Conservation (phyloP, 129 eudicot species). For the Flaveria robusta region DNA sequence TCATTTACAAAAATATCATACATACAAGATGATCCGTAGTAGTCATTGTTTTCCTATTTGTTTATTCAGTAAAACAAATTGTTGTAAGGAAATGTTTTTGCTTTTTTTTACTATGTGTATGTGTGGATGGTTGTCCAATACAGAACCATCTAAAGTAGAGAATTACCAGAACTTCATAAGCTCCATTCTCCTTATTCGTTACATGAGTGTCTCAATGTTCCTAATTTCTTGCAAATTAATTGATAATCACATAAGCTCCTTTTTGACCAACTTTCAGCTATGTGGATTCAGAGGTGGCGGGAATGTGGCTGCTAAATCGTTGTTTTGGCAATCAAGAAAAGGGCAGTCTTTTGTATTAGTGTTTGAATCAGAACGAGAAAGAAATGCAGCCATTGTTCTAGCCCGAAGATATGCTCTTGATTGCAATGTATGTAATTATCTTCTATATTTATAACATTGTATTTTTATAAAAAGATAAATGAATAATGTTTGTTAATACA, state of each 20-base stretch:
- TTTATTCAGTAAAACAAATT: too few relatives aligned
- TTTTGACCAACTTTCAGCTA: conserved; percentile 49
- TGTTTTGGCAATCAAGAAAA: conserved; percentile 94
- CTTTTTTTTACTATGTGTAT: neutral
- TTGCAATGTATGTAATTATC: conserved; percentile 63
- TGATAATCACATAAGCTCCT: neutral
- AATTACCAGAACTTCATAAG: neutral
- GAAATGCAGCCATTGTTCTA: conserved; percentile 77
- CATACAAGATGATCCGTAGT: neutral
- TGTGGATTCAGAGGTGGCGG: conserved; percentile 98
- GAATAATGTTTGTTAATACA: neutral
- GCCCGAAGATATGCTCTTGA: conserved; percentile 87
- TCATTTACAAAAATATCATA: neutral
- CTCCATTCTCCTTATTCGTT: neutral
- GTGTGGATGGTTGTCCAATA: too few relatives aligned
- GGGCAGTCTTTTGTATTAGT: conserved; percentile 83
- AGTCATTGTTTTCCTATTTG: neutral
- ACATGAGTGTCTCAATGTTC: conserved; percentile 9
- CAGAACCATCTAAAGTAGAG: too few relatives aligned
- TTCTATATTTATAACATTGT: neutral
- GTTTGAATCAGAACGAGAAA: conserved; percentile 79
- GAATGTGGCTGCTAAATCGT: conserved; percentile 84
- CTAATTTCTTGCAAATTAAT: neutral
- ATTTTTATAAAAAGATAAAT: neutral
- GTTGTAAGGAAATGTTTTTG: neutral